A percentile compares a stretch with the other conserved stretches of the same genome.
Conservation (phyloP, 208 protist species). For the Trypanosoma vivax region DNA sequence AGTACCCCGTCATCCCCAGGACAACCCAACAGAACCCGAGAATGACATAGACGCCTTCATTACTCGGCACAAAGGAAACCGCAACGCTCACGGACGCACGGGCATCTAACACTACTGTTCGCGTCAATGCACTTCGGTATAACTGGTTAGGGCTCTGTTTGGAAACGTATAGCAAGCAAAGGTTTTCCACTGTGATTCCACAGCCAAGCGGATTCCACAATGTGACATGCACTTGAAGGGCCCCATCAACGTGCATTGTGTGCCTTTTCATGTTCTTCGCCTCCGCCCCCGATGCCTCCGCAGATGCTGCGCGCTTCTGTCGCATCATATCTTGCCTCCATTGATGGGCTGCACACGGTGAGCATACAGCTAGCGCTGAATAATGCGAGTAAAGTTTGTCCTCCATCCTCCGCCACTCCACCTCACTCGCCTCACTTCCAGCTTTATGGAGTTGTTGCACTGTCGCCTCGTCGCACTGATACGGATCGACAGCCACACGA, state of each 20-base stretch:
- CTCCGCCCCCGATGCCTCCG: too few relatives aligned
- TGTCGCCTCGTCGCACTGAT: constrained; percentile 44
- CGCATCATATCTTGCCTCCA: not conserved
- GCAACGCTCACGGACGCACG: constrained; percentile 27
- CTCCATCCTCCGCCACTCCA: constrained; percentile 72
- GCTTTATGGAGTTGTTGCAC: constrained; percentile 23
- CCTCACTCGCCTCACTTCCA: constrained; percentile 31
- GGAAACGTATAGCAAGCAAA: constrained; percentile 64
- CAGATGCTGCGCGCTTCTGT: too few relatives aligned
- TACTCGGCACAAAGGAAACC: constrained; percentile 46
- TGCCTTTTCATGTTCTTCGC: constrained; percentile 13
- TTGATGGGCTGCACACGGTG: not conserved
- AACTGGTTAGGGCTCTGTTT: constrained; percentile 38
- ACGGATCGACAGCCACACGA: constrained; percentile 41
- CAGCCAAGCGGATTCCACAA: constrained; percentile 59
- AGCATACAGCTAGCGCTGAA: not conserved
- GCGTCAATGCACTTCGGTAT: constrained; percentile 60
- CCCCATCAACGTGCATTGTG: constrained; percentile 46
- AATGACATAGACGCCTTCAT: constrained; percentile 62
- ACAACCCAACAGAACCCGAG: constrained; percentile 70
- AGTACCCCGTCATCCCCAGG: constrained; percentile 57
- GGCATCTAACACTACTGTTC: constrained; percentile 36
- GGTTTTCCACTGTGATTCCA: constrained; percentile 29
- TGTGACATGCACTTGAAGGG: constrained; percentile 51
- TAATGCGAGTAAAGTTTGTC: constrained; percentile 28